Base-by-base conservation (phyloP, 352 stramenopile species). In the Pythium coloratum region DNA sequence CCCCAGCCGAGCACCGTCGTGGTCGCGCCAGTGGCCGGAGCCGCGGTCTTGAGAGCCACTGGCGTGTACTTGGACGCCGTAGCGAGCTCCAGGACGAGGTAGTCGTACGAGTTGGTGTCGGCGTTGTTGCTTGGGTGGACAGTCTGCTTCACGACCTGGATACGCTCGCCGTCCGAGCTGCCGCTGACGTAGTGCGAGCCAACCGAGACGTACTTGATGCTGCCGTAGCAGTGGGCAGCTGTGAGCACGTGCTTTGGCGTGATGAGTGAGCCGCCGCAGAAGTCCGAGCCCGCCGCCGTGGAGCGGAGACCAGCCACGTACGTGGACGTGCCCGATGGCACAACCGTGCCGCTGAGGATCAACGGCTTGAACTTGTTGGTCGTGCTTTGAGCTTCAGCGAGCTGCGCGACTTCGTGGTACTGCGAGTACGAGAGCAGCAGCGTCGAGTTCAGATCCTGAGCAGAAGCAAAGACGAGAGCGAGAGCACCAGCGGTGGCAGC, bases 101-200 rank as follows among this genome's bases (percentile, higher is more conserved):
- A 85, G 62, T 92, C 86, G 53, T 67, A 58, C 53, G 62, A 67
- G 53, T 61, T 59, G 26, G 20, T 16, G 62, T 55, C 61, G 30
- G 62, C 33, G 38, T 53, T 57, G 38, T 61, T 59, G 54, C 55
- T 67, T 32, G 61, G 61, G 61, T 67, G 61, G 7, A 16, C 40
- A 5, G 53, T 62, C 61, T 44, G 3, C 51, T 40, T 58, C 8
- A 9, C 30, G 5, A 58, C 18, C 30, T 5, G 5, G 30, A 44
- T 82, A 54, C 74, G 73, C 63, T 83, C 71, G 13, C 77, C 76
- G 53, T 89, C 73, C 6, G 66, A 28, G 9, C 65, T 72, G 53
- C 81, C 81, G 38, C 69, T 84, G 30, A 79, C 51, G 65, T 69
- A 89, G 71, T 89, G 81, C 62, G 81, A 80, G 30, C 83, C 83